Evolutionary conservation across 2,329 filamentous ascomycete species (phyloP).

Genomic region (Xylaria sp.): DNA sequence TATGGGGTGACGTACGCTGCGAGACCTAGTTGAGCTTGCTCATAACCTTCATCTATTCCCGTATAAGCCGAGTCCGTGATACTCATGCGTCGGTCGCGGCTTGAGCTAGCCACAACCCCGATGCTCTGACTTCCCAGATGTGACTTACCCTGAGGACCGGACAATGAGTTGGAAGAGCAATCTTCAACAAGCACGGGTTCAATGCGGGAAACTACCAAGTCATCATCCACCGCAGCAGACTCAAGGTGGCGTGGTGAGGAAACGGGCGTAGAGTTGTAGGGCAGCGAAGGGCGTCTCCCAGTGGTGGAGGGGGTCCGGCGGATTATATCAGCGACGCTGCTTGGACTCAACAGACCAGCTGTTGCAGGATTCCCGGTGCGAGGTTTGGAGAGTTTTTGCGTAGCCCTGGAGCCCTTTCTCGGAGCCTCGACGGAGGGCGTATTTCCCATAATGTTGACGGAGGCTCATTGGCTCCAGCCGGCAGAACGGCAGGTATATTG

Average conservation of each 20-base stretch:
- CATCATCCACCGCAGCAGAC: conserved; percentile 32
- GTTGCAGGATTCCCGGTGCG: conserved; percentile 55
- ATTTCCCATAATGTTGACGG: conserved; percentile 60
- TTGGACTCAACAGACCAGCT: conserved; percentile 55
- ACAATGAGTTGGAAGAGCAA: conserved; percentile 47
- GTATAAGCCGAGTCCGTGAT: conserved; percentile 50
- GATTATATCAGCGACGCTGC: conserved; percentile 48
- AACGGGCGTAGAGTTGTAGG: conserved; percentile 36
- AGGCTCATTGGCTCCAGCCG: conserved; percentile 40
- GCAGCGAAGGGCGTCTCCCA: conserved; percentile 43
- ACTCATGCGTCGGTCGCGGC: conserved; percentile 40
- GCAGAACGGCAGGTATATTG: conserved; percentile 47
- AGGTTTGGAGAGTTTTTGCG: conserved; percentile 64
- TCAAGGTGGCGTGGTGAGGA: conserved; percentile 39
- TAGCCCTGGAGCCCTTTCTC: conserved; percentile 49
- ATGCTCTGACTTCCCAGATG: conserved; percentile 47
- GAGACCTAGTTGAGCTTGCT: conserved; percentile 18
- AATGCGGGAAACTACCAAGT: conserved; percentile 22
- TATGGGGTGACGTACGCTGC: conserved; percentile 25
- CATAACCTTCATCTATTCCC: conserved; percentile 34
- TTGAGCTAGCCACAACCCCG: conserved; percentile 40
- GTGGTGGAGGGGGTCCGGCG: conserved; percentile 44
- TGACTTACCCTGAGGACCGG: conserved; percentile 47
- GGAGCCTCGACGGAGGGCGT: conserved; percentile 58
- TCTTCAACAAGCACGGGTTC: conserved; percentile 30